Percentiles rank a stretch among this genome's conserved stretches.
Conservation (phyloP, 768 basidiomycete species). For the Hydnomerulius pinastri region DNA sequence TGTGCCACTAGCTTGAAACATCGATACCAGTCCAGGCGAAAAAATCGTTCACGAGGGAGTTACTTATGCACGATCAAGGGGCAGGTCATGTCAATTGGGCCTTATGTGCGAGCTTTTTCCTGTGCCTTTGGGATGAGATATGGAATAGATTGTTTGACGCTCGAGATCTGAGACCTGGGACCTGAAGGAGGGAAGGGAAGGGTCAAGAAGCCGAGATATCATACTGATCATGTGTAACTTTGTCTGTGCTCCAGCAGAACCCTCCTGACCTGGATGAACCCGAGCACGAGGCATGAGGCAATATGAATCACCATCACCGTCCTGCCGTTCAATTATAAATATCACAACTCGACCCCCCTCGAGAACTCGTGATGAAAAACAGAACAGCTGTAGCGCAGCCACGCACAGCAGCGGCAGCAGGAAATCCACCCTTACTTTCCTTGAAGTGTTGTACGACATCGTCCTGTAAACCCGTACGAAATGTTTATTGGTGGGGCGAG, state of each 20-base stretch:
- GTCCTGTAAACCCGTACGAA: too few relatives aligned
- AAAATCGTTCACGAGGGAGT: too few relatives aligned
- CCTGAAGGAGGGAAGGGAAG: too few relatives aligned
- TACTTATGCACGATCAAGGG: too few relatives aligned
- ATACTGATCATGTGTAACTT: background rate
- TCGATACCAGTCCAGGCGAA: too few relatives aligned
- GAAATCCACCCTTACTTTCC: too few relatives aligned
- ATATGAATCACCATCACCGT: background rate
- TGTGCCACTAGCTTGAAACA: slow-evolving; percentile 4
- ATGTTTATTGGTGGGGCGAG: too few relatives aligned
- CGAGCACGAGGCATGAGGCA: background rate
- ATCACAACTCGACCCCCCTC: background rate
- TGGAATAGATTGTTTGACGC: background rate
- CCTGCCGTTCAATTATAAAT: too few relatives aligned
- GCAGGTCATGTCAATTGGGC: too few relatives aligned
- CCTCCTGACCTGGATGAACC: background rate
- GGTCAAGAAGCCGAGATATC: background rate
- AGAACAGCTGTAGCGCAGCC: background rate
- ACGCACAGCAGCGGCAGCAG: too few relatives aligned
- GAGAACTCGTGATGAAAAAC: background rate
- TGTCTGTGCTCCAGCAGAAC: background rate
- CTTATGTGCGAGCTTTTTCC: background rate
- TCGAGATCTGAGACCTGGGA: background rate
- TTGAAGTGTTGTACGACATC: too few relatives aligned
- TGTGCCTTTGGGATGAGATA: too few relatives aligned